Conservation (phyloP, 192 early-diverging fungal species). For the Coemansia erecta region DNA sequence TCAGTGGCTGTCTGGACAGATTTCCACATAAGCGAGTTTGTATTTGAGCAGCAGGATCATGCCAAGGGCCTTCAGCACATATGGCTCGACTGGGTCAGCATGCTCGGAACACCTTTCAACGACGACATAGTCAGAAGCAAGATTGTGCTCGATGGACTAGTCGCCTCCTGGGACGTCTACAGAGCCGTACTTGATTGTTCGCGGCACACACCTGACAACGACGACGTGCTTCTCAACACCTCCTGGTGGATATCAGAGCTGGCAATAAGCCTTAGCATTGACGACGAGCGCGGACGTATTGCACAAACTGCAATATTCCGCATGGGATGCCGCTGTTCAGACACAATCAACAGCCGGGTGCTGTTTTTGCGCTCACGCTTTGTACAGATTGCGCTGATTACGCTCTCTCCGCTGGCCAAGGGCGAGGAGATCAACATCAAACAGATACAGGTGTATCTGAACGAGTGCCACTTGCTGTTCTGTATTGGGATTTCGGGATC, state of each 20-base stretch:
- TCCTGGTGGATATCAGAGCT: slow-evolving; percentile 40
- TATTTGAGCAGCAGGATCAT: slow-evolving; percentile 11
- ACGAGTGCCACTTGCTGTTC: slow-evolving; percentile 31
- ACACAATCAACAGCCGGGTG: slow-evolving; percentile 29
- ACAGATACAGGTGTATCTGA: slow-evolving; percentile 39
- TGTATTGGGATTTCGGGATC: slow-evolving; percentile 42
- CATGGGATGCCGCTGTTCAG: slow-evolving; percentile 39
- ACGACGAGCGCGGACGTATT: slow-evolving; percentile 28
- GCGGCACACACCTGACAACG: slow-evolving; percentile 37
- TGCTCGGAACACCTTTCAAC: slow-evolving; percentile 34
- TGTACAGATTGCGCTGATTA: slow-evolving; percentile 36
- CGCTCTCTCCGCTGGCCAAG: slow-evolving; percentile 28
- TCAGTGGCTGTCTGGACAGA: slow-evolving; percentile 32
- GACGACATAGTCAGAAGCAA: slow-evolving; percentile 23
- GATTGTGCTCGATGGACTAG: slow-evolving; percentile 36
- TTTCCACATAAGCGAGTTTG: slow-evolving; percentile 41
- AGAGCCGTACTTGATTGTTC: slow-evolving; percentile 47
- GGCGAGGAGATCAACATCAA: slow-evolving; percentile 22
- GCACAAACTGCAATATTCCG: slow-evolving; percentile 43
- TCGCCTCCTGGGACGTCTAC: slow-evolving; percentile 39
- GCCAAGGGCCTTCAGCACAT: slow-evolving; percentile 20
- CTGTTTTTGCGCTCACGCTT: slow-evolving; percentile 43
- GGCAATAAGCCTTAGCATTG: slow-evolving; percentile 28
- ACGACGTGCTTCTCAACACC: slow-evolving; percentile 40
- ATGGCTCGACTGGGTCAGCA: slow-evolving; percentile 38